These are phyloP conservation scores for Peniophora sp. DNA, from an alignment of 1,284 basidiomycete genomes.

Conservation along the genomic window DNA sequence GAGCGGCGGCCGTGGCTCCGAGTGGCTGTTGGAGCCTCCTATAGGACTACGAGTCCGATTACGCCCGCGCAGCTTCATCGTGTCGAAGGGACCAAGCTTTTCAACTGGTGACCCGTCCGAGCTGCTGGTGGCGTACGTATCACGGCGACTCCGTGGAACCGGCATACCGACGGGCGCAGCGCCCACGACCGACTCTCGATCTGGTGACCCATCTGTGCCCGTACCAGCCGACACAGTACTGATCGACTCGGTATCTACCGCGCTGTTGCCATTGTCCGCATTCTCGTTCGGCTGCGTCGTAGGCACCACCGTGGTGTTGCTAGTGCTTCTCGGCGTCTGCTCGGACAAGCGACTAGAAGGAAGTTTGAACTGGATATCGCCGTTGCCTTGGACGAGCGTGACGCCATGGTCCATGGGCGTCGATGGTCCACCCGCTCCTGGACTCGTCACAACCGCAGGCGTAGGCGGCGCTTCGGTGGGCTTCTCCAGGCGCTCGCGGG, in stretches of 20 bases:
- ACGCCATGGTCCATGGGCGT: neutral
- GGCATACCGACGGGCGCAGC: neutral
- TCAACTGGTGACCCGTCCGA: conserved; percentile 41
- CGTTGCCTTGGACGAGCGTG: neutral
- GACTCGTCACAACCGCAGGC: neutral
- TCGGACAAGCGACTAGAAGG: neutral
- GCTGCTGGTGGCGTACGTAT: conserved; percentile 34
- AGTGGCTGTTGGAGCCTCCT: conserved; percentile 32
- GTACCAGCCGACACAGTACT: neutral
- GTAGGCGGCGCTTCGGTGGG: neutral
- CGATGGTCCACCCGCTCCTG: neutral
- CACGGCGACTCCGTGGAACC: conserved; percentile 21
- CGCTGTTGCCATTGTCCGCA: conserved; percentile 8
- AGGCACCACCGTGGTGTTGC: no score
- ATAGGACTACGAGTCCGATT: conserved; percentile 49
- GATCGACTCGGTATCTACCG: neutral
- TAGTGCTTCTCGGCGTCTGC: no score
- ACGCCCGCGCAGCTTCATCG: conserved; percentile 36
- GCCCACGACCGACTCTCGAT: conserved; percentile 2
- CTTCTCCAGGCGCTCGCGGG: conserved; percentile 3
- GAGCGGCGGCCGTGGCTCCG: conserved; percentile 13
- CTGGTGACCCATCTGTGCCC: neutral
- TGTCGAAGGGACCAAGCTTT: conserved; percentile 27
- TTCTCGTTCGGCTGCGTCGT: no score
- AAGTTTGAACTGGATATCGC: conserved; percentile 1